Evolutionary conservation across 2,329 filamentous ascomycete species (phyloP), one percentile per base, ranked within the genome.

Genomic region (Fusarium sulawesiense): DNA sequence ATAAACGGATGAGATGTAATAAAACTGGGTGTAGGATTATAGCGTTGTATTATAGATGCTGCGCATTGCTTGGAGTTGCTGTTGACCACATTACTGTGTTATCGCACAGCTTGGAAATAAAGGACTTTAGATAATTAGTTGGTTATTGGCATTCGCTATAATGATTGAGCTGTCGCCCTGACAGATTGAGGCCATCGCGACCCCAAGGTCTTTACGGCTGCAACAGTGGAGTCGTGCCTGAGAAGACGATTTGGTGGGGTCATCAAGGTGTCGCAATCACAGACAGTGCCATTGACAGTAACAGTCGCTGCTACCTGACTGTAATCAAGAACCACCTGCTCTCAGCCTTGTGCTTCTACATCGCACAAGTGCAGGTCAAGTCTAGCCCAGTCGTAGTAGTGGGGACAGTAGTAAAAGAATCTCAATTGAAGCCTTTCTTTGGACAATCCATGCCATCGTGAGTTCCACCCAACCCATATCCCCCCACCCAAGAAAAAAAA

Each of bases 401-500:
- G 54, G 54, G 9, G 27, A 49, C 16, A 4, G 13, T 6, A n/a
- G 16, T 49, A 27, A 34, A 27, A 44, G 48, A 54, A 34, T 20
- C 30, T 44, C 37, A 34, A 30, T 53, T 34, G 34, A 42, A 29
- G 49, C 23, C 7, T 3, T 18, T 53, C 49, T 53, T 53, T 53
- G 49, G 49, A 53, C 23, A 53, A 53, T 23, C 21, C 29, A 23
- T 44, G 16, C 16, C 21, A 37, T 59, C 56, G 56, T 40, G 41
- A 59, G 56, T 59, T 45, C 56, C 56, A 56, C 56, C 12, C 56
- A 34, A 9, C 23, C 49, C 23, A n/a, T 49, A 21, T n/a, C 21
- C n/a, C 61, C 47, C 62, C 62, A 37, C 60, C 34, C 11, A 23
- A 42, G 8, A 32, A 57, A 57, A 64, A 64, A 64, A 54, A 44